Evolutionary conservation across 164 flowering plant species (phyloP).

Genomic region (Taxillus chinensis): DNA sequence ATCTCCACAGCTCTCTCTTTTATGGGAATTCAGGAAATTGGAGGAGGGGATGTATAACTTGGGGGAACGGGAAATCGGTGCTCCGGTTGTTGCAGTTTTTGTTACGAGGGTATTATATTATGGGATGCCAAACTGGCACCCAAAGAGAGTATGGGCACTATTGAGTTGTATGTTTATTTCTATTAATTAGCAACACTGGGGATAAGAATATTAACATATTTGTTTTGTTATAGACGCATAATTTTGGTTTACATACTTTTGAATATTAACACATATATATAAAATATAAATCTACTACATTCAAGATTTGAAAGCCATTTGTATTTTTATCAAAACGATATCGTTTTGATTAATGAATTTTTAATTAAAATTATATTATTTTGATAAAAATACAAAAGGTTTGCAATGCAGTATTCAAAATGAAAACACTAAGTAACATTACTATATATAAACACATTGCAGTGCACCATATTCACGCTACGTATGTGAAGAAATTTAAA

Average conservation of each 20-base stretch:
- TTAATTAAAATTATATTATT: too few relatives aligned
- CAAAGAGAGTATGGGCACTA: constrained; percentile 3
- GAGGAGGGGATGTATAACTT: background rate
- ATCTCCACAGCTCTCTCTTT: constrained; percentile 2
- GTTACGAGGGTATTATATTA: background rate
- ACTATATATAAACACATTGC: too few relatives aligned
- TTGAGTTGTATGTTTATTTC: constrained; percentile 4
- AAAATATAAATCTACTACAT: too few relatives aligned
- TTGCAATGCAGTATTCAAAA: too few relatives aligned
- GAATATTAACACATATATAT: too few relatives aligned
- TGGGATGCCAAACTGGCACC: constrained; percentile 8
- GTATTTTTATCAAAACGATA: too few relatives aligned
- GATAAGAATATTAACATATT: background rate
- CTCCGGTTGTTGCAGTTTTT: background rate
- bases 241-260: constrained; percentile 5
- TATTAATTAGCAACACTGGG: background rate
- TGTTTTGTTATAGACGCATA: constrained; percentile 4
- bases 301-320: too few relatives aligned
- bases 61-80: background rate
- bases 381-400: too few relatives aligned
- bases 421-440: too few relatives aligned
- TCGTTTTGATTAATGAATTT: too few relatives aligned
- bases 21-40: background rate
- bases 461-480: too few relatives aligned
- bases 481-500: too few relatives aligned